Evolutionary conservation across 495 filamentous ascomycete species (phyloP).

Genomic region (Aspergillus biplanus): DNA sequence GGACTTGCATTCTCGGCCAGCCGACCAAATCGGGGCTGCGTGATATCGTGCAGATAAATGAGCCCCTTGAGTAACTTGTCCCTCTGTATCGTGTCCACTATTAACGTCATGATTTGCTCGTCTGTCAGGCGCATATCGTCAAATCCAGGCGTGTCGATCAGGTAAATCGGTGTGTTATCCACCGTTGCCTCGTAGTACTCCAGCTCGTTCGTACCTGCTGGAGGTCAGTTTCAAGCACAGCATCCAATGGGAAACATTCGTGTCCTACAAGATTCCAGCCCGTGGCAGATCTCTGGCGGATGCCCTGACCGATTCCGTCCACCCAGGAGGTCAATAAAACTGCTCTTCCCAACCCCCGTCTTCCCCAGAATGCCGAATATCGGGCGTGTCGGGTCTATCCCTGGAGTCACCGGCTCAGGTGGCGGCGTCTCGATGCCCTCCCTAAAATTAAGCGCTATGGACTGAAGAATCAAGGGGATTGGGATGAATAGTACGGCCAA

Average conservation of each 20-base stretch:
- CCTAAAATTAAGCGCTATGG: no score
- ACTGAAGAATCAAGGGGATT: background rate
- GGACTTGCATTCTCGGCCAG: background rate
- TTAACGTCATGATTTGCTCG: background rate
- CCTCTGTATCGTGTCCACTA: background rate
- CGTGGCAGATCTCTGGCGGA: background rate
- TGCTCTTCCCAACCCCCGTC: background rate
- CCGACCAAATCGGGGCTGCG: background rate
- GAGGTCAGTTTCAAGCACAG: no score
- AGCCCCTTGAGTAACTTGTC: background rate
- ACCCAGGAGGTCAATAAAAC: background rate
- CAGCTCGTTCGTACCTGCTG: background rate
- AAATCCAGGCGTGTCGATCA: background rate
- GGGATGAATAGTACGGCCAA: background rate
- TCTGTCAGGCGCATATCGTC: background rate
- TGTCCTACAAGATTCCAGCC: background rate
- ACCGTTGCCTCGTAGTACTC: background rate
- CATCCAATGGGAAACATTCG: no score
- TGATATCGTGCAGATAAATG: background rate
- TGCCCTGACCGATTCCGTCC: background rate
- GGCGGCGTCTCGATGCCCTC: no score
- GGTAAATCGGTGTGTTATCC: background rate
- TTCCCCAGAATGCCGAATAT: background rate
- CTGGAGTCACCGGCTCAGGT: background rate
- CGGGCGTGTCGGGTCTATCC: background rate